phyloP scores from a whole-genome alignment of 352 stramenopile genomes.

The Phytophthora boehmeriae region DNA sequence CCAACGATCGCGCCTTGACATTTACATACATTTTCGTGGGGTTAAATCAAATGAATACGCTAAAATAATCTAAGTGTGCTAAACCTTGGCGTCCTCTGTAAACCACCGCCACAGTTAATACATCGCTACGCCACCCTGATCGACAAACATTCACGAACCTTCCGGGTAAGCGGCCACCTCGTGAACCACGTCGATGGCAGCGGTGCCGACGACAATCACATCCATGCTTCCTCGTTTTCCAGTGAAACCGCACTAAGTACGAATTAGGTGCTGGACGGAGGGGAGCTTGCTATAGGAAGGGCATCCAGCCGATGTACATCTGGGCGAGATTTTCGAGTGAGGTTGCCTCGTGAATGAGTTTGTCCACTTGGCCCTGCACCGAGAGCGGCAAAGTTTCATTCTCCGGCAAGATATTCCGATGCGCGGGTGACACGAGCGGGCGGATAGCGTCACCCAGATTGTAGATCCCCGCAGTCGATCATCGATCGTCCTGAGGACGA shows the following conservation, averaged over 20 bases:
- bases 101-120: neutral
- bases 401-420: slow-evolving; percentile 73
- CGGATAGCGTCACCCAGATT: slow-evolving; percentile 88
- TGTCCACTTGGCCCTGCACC: slow-evolving; percentile 93
- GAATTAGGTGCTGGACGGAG: too few relatives aligned
- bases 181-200: slow-evolving; percentile 71
- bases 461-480: slow-evolving; percentile 93
- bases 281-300: slow-evolving; percentile 75
- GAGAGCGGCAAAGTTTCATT: slow-evolving; percentile 91
- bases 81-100: slow-evolving; percentile 26
- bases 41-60: neutral
- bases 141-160: slow-evolving; percentile 31
- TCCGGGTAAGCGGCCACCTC: slow-evolving; percentile 62
- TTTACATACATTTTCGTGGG: neutral
- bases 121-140: neutral
- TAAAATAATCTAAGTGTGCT: too few relatives aligned
- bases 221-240: slow-evolving; percentile 30
- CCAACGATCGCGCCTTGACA: slow-evolving; percentile 52
- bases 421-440: slow-evolving; percentile 61
- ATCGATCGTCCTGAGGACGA: slow-evolving; percentile 91
- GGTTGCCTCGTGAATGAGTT: slow-evolving; percentile 94
- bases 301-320: slow-evolving; percentile 97
- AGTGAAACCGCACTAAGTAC: neutral
- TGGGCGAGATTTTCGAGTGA: slow-evolving; percentile 92
- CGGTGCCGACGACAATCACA: slow-evolving; percentile 73